Evolutionary conservation across 2,329 filamentous ascomycete genomes (phyloP).

Genomic region (Setomelanomma holmii): DNA sequence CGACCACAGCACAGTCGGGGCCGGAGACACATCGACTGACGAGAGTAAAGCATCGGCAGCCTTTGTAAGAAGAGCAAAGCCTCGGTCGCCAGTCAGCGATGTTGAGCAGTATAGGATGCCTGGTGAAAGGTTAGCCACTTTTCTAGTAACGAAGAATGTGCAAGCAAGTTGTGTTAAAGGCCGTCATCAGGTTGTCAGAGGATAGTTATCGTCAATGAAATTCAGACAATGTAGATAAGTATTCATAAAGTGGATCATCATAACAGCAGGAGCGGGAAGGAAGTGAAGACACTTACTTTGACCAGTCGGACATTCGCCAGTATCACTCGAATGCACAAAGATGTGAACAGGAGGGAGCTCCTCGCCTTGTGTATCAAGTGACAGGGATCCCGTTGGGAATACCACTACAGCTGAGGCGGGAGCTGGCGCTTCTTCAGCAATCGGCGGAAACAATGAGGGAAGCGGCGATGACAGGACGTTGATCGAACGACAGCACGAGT

Average conservation of each 20-base stretch:
- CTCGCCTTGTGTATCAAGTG: constrained; percentile 23
- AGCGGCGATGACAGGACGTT: constrained; percentile 74
- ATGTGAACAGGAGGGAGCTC: constrained; percentile 62
- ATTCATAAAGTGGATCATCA: constrained; percentile 87
- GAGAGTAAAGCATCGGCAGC: constrained; percentile 55
- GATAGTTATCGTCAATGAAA: constrained; percentile 81
- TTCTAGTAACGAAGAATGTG: constrained; percentile 7
- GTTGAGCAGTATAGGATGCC: constrained; percentile 66
- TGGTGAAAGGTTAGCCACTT: constrained; percentile 50
- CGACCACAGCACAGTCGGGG: constrained; percentile 59
- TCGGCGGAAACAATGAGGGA: constrained; percentile 69
- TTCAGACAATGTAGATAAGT: constrained; percentile 99
- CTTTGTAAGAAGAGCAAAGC: constrained; percentile 47
- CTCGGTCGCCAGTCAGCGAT: constrained; percentile 44
- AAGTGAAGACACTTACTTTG: constrained; percentile 76
- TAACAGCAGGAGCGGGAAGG: constrained; percentile 53
- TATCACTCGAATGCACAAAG: constrained; percentile 83
- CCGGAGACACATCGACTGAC: constrained; percentile 41
- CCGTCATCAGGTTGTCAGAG: constrained; percentile 87
- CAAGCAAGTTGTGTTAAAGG: constrained; percentile 18
- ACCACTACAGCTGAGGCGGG: constrained; percentile 77
- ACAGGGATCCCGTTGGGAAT: constrained; percentile 67
- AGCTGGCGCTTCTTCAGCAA: constrained; percentile 75
- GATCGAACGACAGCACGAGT: constrained; percentile 65
- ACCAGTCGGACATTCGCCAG: constrained; percentile 85